Evolutionary conservation across 495 filamentous ascomycete genomes (phyloP), one percentile per base, ranked within the genome.

Genomic region (Staphylotrichum longicolle): DNA sequence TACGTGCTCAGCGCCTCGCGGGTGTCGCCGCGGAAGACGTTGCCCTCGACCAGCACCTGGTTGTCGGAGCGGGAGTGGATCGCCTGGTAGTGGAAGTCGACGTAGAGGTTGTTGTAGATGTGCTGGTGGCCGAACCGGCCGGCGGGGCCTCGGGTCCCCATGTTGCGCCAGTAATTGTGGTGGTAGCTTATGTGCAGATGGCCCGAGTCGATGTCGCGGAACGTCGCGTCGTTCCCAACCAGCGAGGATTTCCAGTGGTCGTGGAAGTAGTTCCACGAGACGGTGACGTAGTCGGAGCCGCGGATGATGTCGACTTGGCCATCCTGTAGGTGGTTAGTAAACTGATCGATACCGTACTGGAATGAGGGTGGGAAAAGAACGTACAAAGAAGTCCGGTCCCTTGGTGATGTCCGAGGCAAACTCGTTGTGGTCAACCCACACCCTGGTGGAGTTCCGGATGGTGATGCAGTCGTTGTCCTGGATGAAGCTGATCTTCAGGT

Each of bases 341-440:
- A 27, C 20, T 27, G 20, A 27, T 27, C 20, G 20, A 27, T 27
- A n/a, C n/a, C 11, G 15, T 66, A 66, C 44, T 68, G 63, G 56
- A 71, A 51, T 61, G 63, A 34, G 67, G 57, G 33, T 63, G 59
- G 2, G 58, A 70, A 10, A 9, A 15, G 14, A 7, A 35, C 74
- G 77, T 64, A 84, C 82, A 69, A 84, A 88, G 67, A 83, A 83
- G 73, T 88, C 86, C 58, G 85, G 86, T 66, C 77, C 81, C 63
- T 83, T 74, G 62, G 76, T 73, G 15, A 71, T 69, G 71, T 87
- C 81, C 27, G 79, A 83, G 9, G 80, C 80, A 7, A 90, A 75
- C 69, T 90, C 86, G 68, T 78, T 78, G 72, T 89, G 86, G 70
- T 90, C 86, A 42, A 89, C 74, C 85, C 86, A 88, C 33, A 89